Base-by-base conservation (phyloP, 2,329 filamentous ascomycete genomes). In the Diaporthe sp. region DNA sequence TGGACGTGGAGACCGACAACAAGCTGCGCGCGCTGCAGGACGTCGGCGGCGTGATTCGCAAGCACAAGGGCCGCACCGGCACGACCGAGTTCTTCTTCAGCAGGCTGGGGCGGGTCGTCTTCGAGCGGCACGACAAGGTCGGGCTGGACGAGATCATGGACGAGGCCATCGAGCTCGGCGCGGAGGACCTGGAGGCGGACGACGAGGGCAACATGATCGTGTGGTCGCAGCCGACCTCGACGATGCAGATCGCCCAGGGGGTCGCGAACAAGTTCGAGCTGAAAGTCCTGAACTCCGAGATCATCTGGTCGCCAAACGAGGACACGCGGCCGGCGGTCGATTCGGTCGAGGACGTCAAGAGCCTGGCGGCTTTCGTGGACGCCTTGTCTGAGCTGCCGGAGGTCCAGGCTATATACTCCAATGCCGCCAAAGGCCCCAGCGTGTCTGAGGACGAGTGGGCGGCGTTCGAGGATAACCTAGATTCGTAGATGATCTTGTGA, bases 1-100 rank as follows among this genome's bases (percentile, higher is more conserved):
- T 98, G 80, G 95, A 98, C 79, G 92, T 93, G 79, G 93, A 97
- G 82, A 96, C 95, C 6, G 96, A 98, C 79, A 95, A 91, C 82
- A 95, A 94, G 82, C 87, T 88, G 53, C 91, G 94, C 42, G 91
- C 92, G 10, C 82, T 97, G 61, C 90, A 93, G 79, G 94, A 97
- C 71, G 83, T 98, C 68, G 91, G 94, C 71, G 80, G 87, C 66
- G 84, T 93, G 3, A 88, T 97, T 71, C 97, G 95, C 81, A 91
- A 92, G 74, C 85, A 88, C 68, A 93, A 92, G 25, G 97, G 93
- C 7, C 90, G 87, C 2, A 85, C 91, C 2, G 93, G 94, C 9
- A 91, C 95, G 0, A 95, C 94, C 17, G 91, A 90, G 10, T 98
- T 96, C 83, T 88, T 97, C 79, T 99, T 99, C 82, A 89, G 94